Base-by-base conservation (phyloP, 1,284 basidiomycete species). In the Cutaneotrichosporon sp. region DNA sequence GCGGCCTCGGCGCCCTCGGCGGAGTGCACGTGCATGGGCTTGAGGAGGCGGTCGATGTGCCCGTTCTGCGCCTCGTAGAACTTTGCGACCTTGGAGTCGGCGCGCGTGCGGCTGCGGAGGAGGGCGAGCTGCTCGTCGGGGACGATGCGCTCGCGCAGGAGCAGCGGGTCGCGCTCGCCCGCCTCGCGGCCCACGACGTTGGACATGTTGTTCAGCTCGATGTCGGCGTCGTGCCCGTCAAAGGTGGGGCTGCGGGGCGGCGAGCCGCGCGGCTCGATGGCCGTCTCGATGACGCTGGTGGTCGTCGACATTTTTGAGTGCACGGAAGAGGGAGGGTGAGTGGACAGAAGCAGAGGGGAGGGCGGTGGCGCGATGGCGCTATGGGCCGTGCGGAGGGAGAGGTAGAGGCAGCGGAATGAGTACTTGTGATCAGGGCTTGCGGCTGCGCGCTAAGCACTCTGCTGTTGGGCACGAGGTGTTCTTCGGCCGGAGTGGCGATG, bases 61-160 rank as follows among this genome's bases (percentile, higher is more conserved):
- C 86, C 82, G 82, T 98, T 98, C 79, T 98, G 95, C 54, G 82
- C 85, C 55, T 84, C 79, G 69, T 97, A 92, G 75, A 90, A 95
- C 31, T 81, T 67, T 11, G 78, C 75, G 22, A 80, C 69, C 60
- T 80, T 79, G 59, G 71, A 71, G 31, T 69, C 72, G 45, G 67
- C 72, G 38, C 59, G 61, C 5, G 47, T 33, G 9, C 47, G 50
- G 8, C 33, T 29, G 4, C 67, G 65, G 50, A 82, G 55, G 50
- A 70, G 67, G 38, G 72, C 64, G 57, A 82, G 63, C 54, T 79
- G 74, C 27, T 72, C 71, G 38, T 80, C 79, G 34, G 69, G 71
- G 42, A 82, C 72, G 49, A 82, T 69, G 49, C 74, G 77, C 8
- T 66, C 65, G 18, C 81, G 72, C 4, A 83, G 71, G 3, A 79